Percentiles rank a stretch among this genome's conserved stretches.
phyloP scores from a whole-genome alignment of 208 protist species.

The Leishmania tarentolae region DNA sequence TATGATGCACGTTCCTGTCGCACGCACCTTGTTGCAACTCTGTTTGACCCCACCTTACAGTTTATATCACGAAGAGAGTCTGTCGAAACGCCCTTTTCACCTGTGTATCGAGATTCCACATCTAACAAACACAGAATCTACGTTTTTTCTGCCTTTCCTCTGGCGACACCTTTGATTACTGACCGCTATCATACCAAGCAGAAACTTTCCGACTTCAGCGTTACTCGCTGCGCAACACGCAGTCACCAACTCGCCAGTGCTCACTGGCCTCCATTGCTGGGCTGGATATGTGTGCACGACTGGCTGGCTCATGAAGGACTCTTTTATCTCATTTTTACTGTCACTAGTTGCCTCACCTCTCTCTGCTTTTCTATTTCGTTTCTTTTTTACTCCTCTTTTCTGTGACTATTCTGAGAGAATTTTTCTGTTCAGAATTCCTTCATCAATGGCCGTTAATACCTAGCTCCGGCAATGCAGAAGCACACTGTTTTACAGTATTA shows the following conservation, averaged over 20 bases:
- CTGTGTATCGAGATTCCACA: not conserved
- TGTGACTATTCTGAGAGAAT: not conserved
- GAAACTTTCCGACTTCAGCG: not conserved
- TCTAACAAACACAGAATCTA: not conserved
- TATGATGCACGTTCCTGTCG: not conserved
- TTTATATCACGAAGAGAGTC: not conserved
- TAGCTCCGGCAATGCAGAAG: not conserved
- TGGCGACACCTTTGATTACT: not conserved
- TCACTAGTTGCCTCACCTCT: not conserved
- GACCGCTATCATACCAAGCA: not conserved
- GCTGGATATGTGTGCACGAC: not conserved
- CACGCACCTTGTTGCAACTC: not conserved
- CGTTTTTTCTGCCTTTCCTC: not conserved
- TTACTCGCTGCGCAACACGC: not conserved
- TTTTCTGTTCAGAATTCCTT: not conserved
- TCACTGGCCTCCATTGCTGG: not conserved
- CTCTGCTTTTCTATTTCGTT: not conserved
- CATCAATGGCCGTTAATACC: not conserved
- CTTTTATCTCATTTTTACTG: not conserved
- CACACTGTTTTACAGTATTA: not conserved
- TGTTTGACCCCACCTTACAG: not conserved
- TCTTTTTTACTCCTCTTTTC: not conserved
- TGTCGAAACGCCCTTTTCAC: not conserved
- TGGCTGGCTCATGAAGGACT: not conserved
- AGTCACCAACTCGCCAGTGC: not conserved